phyloP scores from a whole-genome alignment of 352 stramenopile species.

The Pythium scleroteichum region DNA sequence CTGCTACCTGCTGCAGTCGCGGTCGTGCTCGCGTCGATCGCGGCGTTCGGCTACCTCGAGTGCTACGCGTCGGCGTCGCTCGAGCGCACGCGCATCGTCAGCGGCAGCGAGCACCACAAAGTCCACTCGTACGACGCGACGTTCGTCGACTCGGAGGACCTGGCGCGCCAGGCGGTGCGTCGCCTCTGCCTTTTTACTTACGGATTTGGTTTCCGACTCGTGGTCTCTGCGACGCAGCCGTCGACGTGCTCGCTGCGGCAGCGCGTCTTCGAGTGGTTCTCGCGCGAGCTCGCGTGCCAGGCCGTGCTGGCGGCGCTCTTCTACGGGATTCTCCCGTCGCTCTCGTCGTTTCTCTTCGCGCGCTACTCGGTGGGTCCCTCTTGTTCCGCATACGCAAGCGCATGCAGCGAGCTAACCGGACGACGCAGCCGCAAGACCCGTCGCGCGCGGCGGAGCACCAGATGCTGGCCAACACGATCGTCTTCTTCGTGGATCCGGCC shows the following conservation, averaged over 20 bases:
- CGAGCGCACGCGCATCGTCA: constrained; percentile 11
- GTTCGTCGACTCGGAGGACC: constrained; percentile 18
- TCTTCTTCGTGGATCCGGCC: constrained; percentile 55
- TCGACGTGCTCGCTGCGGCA: constrained; percentile 27
- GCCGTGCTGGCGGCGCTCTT: constrained; percentile 55
- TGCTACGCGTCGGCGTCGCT: constrained; percentile 30
- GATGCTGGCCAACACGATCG: constrained; percentile 45
- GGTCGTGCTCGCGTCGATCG: constrained; percentile 51
- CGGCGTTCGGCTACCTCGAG: constrained; percentile 55
- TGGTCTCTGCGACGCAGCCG: constrained; percentile 3
- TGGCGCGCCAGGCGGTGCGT: not conserved
- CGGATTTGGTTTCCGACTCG: too few relatives aligned
- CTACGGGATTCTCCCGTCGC: constrained; percentile 61
- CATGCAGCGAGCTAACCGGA: too few relatives aligned
- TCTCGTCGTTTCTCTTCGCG: constrained; percentile 67
- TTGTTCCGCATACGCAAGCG: not conserved
- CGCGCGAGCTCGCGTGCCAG: constrained; percentile 53
- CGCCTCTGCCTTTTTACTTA: too few relatives aligned
- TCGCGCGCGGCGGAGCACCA: constrained; percentile 43
- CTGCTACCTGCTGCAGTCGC: too few relatives aligned
- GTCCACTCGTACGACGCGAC: constrained; percentile 25
- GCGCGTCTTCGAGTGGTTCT: constrained; percentile 32
- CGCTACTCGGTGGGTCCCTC: constrained; percentile 52
- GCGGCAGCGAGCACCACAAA: constrained; percentile 12
- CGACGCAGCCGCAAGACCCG: constrained; percentile 28